phyloP scores from a whole-genome alignment of 805 yeast species.

The Lachancea kluyveri region DNA sequence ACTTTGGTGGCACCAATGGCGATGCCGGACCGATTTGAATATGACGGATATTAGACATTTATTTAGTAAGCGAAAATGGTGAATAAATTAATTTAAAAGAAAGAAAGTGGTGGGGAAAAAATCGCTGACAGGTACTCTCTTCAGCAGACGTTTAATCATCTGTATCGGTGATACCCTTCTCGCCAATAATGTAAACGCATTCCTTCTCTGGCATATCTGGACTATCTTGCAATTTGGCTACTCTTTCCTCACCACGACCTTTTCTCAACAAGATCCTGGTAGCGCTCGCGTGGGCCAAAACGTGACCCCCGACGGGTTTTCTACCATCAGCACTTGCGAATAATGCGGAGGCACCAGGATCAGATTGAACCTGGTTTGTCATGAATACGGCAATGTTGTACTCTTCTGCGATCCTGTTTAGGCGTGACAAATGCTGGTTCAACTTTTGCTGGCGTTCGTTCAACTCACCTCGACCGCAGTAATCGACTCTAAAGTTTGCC shows the following conservation, averaged over 20 bases:
- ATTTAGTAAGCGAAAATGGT: slow-evolving; percentile 1
- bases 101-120: not conserved
- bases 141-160: slow-evolving; percentile 26
- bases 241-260: slow-evolving; percentile 76
- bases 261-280: slow-evolving; percentile 67
- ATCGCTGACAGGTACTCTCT: no score
- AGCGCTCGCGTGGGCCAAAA: slow-evolving; percentile 75
- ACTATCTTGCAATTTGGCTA: slow-evolving; percentile 72
- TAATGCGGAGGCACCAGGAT: slow-evolving; percentile 74
- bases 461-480: slow-evolving; percentile 71
- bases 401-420: slow-evolving; percentile 65
- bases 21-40: slow-evolving; percentile 80
- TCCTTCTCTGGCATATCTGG: slow-evolving; percentile 81
- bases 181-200: slow-evolving; percentile 66
- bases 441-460: slow-evolving; percentile 71
- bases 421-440: slow-evolving; percentile 47
- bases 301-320: slow-evolving; percentile 81
- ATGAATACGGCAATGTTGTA: slow-evolving; percentile 71
- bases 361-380: slow-evolving; percentile 76
- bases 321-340: slow-evolving; percentile 81
- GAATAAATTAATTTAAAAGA: no score
- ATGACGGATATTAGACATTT: slow-evolving; percentile 18
- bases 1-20: slow-evolving; percentile 84
- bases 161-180: slow-evolving; percentile 58
- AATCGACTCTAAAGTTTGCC: slow-evolving; percentile 76